phyloP scores from a whole-genome alignment of 2,329 filamentous ascomycete species.

The Didymella keratinophila region DNA sequence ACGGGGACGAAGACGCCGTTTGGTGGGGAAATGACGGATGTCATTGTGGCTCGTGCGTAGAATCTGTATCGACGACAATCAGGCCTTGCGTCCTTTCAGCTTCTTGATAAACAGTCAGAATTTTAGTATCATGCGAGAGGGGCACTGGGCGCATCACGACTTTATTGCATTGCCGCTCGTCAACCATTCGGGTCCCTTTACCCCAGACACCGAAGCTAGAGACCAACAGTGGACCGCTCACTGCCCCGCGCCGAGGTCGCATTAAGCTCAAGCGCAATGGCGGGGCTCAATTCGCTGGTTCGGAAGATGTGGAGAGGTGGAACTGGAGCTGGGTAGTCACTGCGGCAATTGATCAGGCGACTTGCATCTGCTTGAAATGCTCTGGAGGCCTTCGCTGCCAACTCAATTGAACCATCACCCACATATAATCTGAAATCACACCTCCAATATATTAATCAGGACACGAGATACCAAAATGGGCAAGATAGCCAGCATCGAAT shows the following conservation, averaged over 20 bases:
- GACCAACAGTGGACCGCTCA: conserved; percentile 29
- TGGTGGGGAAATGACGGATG: conserved; percentile 27
- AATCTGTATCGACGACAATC: neutral
- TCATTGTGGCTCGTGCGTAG: conserved; percentile 18
- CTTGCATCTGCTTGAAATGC: neutral
- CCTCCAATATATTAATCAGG: neutral
- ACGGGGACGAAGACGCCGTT: conserved; percentile 55
- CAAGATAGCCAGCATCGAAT: conserved; percentile 72
- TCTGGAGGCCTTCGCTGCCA: neutral
- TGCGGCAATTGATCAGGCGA: conserved; percentile 6
- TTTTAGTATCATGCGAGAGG: neutral
- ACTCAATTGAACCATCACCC: neutral
- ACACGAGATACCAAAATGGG: conserved; percentile 56
- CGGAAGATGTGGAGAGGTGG: conserved; percentile 8
- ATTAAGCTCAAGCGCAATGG: conserved; percentile 8
- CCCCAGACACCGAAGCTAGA: conserved; percentile 40
- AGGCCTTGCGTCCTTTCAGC: neutral
- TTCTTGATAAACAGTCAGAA: neutral
- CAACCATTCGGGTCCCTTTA: conserved; percentile 34
- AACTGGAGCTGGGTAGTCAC: neutral
- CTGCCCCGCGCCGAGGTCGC: conserved; percentile 37
- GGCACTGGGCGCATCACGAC: conserved; percentile 13
- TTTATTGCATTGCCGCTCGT: conserved; percentile 22
- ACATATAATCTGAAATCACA: neutral
- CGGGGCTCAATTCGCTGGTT: conserved; percentile 12